phyloP scores from a whole-genome alignment of 192 early-diverging fungal species.

The Gamsiella multidivaricata region DNA sequence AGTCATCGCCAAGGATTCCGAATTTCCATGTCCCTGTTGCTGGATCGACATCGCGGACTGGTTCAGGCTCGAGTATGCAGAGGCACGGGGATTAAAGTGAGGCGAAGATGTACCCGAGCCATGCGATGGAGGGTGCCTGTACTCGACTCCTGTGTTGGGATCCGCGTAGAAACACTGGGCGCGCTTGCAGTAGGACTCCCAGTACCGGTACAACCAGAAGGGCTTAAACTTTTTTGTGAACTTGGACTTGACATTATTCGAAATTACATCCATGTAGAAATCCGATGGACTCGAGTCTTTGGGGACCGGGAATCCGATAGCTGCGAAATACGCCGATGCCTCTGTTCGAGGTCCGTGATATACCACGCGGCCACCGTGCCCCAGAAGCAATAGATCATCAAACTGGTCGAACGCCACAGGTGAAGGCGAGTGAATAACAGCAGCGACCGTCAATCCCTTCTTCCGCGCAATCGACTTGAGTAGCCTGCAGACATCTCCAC shows the following conservation, averaged over 20 bases:
- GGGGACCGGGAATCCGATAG: slow-evolving; percentile 59
- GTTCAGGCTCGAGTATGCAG: slow-evolving; percentile 23
- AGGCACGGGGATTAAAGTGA: slow-evolving; percentile 15
- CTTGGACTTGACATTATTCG: slow-evolving; percentile 61
- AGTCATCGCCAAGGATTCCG: slow-evolving; percentile 37
- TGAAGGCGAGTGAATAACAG: slow-evolving; percentile 80
- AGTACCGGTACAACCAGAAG: slow-evolving; percentile 59
- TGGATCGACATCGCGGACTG: slow-evolving; percentile 25
- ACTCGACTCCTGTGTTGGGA: slow-evolving; percentile 8
- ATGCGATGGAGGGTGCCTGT: slow-evolving; percentile 47
- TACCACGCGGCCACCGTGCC: slow-evolving; percentile 74
- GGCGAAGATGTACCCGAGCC: slow-evolving; percentile 25
- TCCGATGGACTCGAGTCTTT: slow-evolving; percentile 60
- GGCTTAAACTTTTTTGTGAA: slow-evolving; percentile 53
- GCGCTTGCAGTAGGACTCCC: slow-evolving; percentile 56
- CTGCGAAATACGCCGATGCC: slow-evolving; percentile 61
- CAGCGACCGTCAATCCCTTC: slow-evolving; percentile 71
- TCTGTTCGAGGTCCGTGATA: slow-evolving; percentile 69
- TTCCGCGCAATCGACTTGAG: slow-evolving; percentile 67
- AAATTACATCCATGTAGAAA: slow-evolving; percentile 76
- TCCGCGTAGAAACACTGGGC: slow-evolving; percentile 30
- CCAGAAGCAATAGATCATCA: slow-evolving; percentile 76
- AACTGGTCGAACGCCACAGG: slow-evolving; percentile 74
- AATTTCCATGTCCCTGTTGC: slow-evolving; percentile 3
- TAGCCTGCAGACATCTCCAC: slow-evolving; percentile 71